Base-by-base conservation (phyloP, 345 rosid species). In the Pseudoturritis turrita region DNA sequence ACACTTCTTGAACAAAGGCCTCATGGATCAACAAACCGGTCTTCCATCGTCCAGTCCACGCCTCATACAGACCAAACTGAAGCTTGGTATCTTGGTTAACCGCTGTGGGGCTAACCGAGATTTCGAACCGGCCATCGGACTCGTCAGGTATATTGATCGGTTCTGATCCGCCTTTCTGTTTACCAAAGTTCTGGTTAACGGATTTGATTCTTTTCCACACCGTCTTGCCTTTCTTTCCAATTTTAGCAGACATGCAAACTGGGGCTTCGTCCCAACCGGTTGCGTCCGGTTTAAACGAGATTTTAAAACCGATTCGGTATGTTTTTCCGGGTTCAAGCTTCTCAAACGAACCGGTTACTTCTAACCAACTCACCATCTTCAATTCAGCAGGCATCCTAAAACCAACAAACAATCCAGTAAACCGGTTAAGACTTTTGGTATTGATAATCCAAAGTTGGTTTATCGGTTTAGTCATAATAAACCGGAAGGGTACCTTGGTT, bases 41-140 rank as follows among this genome's bases (percentile, higher is more conserved):
- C 81, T 88, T 88, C 90, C 91, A 81, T 66, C 62, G 77, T 8
- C 91, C 90, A 0, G 73, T 80, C 91, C 96, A 83, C 5, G 88
- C 85, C 59, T 90, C 96, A 53, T 89, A 89, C 12, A 89, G 69
- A 14, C 96, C 96, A 51, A 89, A 87, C 68, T 65, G 78, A 28
- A 90, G 80, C 54, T 54, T 66, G 0, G 2, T 22, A 4, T 82
- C 82, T 0, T 6, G 46, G 2, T 0, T 18, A 10, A 29, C 0
- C 11, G 6, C n/a, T 49, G 36, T 40, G 2, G 5, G 4, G 0
- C 21, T 45, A 58, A 82, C 82, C 0, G 18, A 37, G 19, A 88
- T 22, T 10, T 46, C 25, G 6, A 79, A 74, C 9, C 0, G 22
- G 15, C 65, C 29, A 2, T 17, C 15, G 0, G 68, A 17, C 3